A percentile compares a stretch with the other conserved stretches of the same genome.
Evolutionary conservation across 257 asterid species (phyloP).

Genomic region (Ilex aquifolium): DNA sequence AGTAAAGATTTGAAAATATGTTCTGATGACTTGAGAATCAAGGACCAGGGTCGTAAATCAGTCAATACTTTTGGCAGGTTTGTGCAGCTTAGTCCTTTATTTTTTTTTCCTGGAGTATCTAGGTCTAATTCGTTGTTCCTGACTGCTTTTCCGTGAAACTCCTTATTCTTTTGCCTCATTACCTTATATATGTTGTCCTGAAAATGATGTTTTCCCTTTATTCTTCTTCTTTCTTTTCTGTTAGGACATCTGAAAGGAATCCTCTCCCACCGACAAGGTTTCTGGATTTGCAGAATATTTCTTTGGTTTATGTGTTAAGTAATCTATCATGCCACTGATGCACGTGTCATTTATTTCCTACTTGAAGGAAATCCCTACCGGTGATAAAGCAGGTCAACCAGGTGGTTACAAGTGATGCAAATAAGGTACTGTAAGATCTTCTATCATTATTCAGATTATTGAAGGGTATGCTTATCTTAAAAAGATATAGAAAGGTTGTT

Average conservation of each 20-base stretch:
- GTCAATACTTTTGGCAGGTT: conserved; percentile 43
- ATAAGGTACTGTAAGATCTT: conserved; percentile 40
- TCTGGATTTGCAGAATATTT: conserved; percentile 15
- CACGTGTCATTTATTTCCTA: conserved; percentile 23
- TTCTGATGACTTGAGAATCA: conserved; percentile 31
- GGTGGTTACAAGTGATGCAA: conserved; percentile 21
- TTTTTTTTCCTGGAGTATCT: no score
- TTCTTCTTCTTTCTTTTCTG: conserved; percentile 9
- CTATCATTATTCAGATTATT: conserved; percentile 9
- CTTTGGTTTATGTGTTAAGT: conserved; percentile 4
- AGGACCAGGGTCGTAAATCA: conserved; percentile 35
- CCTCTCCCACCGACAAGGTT: conserved; percentile 56
- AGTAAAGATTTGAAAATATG: conserved; percentile 29
- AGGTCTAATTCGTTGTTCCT: no score
- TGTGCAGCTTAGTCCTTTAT: background rate
- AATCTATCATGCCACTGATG: conserved; percentile 18
- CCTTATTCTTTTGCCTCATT: background rate
- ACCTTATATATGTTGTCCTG: conserved; percentile 2
- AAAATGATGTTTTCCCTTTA: conserved; percentile 5
- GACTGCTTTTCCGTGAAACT: no score
- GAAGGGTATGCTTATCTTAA: background rate
- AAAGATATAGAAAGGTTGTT: background rate
- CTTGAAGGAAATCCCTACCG: conserved; percentile 72
- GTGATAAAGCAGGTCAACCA: conserved; percentile 38
- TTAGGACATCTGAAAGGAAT: conserved; percentile 44